These are phyloP conservation scores for Microdochium paspali DNA, from an alignment of 2,329 filamentous ascomycete genomes.

Conservation along the genomic window DNA sequence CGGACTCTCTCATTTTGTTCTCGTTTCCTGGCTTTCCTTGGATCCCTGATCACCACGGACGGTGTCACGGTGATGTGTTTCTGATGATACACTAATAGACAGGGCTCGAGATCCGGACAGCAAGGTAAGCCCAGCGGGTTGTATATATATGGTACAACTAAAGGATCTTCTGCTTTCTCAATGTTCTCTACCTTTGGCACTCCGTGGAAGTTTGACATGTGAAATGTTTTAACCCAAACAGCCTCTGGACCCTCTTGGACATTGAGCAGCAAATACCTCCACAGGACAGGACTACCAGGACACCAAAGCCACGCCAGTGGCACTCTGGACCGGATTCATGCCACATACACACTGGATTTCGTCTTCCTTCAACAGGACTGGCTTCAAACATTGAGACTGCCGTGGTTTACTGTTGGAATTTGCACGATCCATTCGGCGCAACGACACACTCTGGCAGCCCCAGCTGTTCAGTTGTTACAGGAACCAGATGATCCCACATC, in stretches of 20 bases:
- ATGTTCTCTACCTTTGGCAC: slow-evolving; percentile 12
- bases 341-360: too few relatives aligned
- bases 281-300: not conserved
- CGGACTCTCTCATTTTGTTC: slow-evolving; percentile 16
- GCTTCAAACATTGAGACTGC: too few relatives aligned
- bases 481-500: not conserved
- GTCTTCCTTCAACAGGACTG: too few relatives aligned
- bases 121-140: slow-evolving; percentile 39
- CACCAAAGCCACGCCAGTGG: too few relatives aligned
- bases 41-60: slow-evolving; percentile 16
- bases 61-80: slow-evolving; percentile 18
- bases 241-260: not conserved
- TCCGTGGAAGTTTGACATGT: slow-evolving; percentile 11
- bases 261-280: not conserved
- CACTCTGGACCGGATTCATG: too few relatives aligned
- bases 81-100: slow-evolving; percentile 22
- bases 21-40: slow-evolving; percentile 15
- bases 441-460: not conserved
- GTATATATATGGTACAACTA: slow-evolving; percentile 44
- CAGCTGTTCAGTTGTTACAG: not conserved
- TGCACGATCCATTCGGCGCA: not conserved
- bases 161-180: slow-evolving; percentile 21
- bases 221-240: slow-evolving; percentile 5
- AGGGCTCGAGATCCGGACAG: slow-evolving; percentile 37
- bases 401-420: not conserved